These are phyloP conservation scores for Phlyctochytrium bullatum DNA, from an alignment of 192 early-diverging fungal species.

Conservation along the genomic window DNA sequence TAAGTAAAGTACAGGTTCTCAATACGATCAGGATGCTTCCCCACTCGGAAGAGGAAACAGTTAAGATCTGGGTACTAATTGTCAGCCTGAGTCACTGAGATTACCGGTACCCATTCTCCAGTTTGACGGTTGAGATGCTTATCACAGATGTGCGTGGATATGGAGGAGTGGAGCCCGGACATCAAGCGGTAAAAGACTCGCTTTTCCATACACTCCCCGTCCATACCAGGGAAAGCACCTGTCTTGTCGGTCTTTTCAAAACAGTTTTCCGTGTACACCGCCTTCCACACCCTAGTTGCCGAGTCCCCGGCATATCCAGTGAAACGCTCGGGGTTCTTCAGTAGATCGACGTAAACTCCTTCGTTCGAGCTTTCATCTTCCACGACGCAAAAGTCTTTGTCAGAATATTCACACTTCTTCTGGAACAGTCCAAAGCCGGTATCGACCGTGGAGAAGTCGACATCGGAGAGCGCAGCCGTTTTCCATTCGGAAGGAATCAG, in stretches of 20 bases:
- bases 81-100: not conserved
- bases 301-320: constrained; percentile 93
- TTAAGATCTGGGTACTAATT: constrained; percentile 71
- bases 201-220: constrained; percentile 70
- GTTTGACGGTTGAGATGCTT: constrained; percentile 88
- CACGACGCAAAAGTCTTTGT: constrained; percentile 84
- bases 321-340: constrained; percentile 93
- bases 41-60: constrained; percentile 89
- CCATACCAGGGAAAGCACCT: not conserved
- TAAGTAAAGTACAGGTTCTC: constrained; percentile 97
- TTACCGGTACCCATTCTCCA: constrained; percentile 73
- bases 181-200: constrained; percentile 63
- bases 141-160: constrained; percentile 96
- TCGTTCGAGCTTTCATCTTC: constrained; percentile 69
- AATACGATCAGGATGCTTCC: constrained; percentile 83
- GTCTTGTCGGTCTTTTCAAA: constrained; percentile 61
- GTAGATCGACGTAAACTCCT: constrained; percentile 84
- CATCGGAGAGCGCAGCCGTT: constrained; percentile 59
- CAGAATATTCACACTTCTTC: constrained; percentile 36
- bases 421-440: constrained; percentile 35
- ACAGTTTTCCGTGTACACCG: constrained; percentile 99
- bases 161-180: constrained; percentile 88
- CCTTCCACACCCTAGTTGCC: constrained; percentile 85
- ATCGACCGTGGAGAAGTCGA: constrained; percentile 58
- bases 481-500: constrained; percentile 56